These are phyloP conservation scores for Neurospora crassa DNA, from an alignment of 2,329 filamentous ascomycete species.

Conservation along the genomic window DNA sequence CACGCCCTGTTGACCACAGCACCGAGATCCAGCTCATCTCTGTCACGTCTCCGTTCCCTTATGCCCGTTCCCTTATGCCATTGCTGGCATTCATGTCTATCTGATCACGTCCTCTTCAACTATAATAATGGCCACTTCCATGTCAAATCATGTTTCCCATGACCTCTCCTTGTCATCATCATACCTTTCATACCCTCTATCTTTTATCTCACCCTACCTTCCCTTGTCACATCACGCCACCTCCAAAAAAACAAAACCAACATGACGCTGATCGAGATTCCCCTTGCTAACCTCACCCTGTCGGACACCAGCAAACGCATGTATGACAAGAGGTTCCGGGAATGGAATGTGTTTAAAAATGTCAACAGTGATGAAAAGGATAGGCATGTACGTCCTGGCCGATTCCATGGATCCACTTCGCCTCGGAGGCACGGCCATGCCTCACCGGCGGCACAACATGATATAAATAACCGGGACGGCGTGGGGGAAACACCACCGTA, in stretches of 20 bases:
- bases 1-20: not conserved
- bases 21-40: not conserved
- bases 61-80: not conserved
- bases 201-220: not conserved
- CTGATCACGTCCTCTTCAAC: not conserved
- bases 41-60: not conserved
- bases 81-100: not conserved
- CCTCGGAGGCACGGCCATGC: not conserved
- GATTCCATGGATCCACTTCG: slow-evolving; percentile 3
- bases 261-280: slow-evolving; percentile 16
- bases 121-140: not conserved
- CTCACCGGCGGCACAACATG: not conserved
- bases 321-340: slow-evolving; percentile 20
- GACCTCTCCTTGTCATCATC: not conserved
- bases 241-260: not conserved
- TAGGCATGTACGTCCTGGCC: slow-evolving; percentile 6
- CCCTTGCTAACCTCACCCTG: slow-evolving; percentile 4
- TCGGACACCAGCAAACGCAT: slow-evolving; percentile 17
- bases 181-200: not conserved
- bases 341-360: slow-evolving; percentile 20
- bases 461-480: not conserved
- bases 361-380: slow-evolving; percentile 16
- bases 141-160: not conserved
- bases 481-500: not conserved
- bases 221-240: not conserved